Percentiles rank a stretch among this genome's conserved stretches.
Evolutionary conservation across 257 asterid species (phyloP).

Genomic region (Paulownia fortunei): DNA sequence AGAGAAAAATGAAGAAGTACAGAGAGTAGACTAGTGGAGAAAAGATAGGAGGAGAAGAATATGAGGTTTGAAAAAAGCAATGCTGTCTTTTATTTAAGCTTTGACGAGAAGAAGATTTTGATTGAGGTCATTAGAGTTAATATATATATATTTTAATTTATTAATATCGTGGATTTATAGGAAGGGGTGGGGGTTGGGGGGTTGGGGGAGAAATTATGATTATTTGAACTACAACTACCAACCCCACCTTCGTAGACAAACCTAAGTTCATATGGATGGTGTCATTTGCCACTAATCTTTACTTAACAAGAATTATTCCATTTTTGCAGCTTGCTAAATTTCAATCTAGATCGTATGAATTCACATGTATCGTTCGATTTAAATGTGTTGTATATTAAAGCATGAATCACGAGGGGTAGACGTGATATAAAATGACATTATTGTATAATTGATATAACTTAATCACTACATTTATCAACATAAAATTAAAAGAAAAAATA

Average conservation of each 20-base stretch:
- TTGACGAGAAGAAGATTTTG: conserved; percentile 61
- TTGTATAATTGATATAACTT: too few relatives aligned
- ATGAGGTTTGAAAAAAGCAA: conserved; percentile 55
- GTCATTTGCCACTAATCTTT: conserved; percentile 40
- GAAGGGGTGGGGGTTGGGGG: conserved; percentile 4
- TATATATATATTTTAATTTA: neutral
- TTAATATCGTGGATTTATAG: conserved; percentile 21
- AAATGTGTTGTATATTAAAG: too few relatives aligned
- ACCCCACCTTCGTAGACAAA: conserved; percentile 51
- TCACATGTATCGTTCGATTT: too few relatives aligned
- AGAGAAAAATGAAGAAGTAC: neutral
- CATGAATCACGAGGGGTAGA: too few relatives aligned
- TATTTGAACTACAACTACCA: too few relatives aligned
- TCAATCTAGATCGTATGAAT: too few relatives aligned
- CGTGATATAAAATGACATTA: too few relatives aligned
- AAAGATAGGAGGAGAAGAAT: conserved; percentile 29
- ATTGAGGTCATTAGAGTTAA: conserved; percentile 37
- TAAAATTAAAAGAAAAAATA: too few relatives aligned
- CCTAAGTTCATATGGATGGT: conserved; percentile 31
- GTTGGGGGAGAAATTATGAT: too few relatives aligned
- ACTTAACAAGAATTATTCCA: conserved; percentile 18
- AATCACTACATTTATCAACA: too few relatives aligned
- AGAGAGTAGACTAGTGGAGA: conserved; percentile 32
- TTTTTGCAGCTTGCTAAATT: neutral
- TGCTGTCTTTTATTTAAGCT: conserved; percentile 60